phyloP scores from a whole-genome alignment of 495 filamentous ascomycete genomes.

The Lentithecium fluviatile region DNA sequence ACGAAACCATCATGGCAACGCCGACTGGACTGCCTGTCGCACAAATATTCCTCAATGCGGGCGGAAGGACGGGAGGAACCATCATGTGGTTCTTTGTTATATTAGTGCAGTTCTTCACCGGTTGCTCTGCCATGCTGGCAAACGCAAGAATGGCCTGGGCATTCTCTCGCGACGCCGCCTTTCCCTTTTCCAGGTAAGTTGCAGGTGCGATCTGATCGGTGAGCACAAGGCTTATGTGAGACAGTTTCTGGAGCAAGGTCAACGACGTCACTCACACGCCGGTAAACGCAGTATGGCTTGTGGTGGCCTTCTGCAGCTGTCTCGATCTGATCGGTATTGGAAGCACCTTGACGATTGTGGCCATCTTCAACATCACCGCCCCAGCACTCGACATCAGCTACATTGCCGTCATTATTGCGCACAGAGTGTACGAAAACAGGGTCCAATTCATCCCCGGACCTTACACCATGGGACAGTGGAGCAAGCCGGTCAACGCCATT shows the following conservation, averaged over 20 bases:
- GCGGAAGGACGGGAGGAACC: constrained; percentile 58
- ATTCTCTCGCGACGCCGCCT: constrained; percentile 66
- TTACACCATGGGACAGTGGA: constrained; percentile 62
- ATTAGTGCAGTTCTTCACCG: constrained; percentile 70
- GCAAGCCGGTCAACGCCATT: constrained; percentile 57
- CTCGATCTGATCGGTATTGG: constrained; percentile 70
- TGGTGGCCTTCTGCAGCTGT: constrained; percentile 60
- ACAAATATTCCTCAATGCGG: constrained; percentile 70
- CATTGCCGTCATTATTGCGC: constrained; percentile 65
- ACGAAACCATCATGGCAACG: constrained; percentile 59
- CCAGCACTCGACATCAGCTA: constrained; percentile 70
- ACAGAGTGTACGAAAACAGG: constrained; percentile 56
- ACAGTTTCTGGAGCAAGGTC: constrained; percentile 57
- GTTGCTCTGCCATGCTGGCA: constrained; percentile 68
- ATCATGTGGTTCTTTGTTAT: constrained; percentile 70
- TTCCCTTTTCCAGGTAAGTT: constrained; percentile 62
- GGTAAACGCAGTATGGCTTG: constrained; percentile 70
- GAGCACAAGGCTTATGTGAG: constrained; percentile 2
- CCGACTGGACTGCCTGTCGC: constrained; percentile 67
- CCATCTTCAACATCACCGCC: constrained; percentile 70
- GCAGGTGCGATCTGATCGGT: neutral
- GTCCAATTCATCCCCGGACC: constrained; percentile 65
- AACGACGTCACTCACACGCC: constrained; percentile 61
- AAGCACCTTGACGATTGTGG: constrained; percentile 62
- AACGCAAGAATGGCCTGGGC: constrained; percentile 73